Evolutionary conservation across 306 rosid species (phyloP), one percentile per base, ranked within the genome.

Genomic region (Pachyrhizus erosus): DNA sequence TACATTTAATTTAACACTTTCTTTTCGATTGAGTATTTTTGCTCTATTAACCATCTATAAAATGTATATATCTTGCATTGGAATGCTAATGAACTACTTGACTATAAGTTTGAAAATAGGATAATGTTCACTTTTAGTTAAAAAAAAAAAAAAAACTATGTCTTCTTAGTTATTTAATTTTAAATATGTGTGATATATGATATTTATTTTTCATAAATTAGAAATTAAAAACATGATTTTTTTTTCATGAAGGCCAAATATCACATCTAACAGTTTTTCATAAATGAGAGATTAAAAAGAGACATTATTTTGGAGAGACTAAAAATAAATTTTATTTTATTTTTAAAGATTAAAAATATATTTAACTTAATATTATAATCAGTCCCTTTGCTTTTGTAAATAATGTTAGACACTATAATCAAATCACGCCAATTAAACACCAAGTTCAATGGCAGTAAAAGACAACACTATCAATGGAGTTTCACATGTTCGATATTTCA

Each of bases 31-130:
- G 7, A 48, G 18, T 20, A 72, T 7, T 24, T 71, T 48, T 8
- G 42, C 52, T 73, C 21, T 2, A 52, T 31, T 27, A 73, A 49
- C 18, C 49, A n/a, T 5, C 23, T 27, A 14, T 51, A 12, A 33
- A 73, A 40, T 57, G 31, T 12, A 33, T 75, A 52, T 73, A 7
- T n/a, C n/a, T n/a, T n/a, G n/a, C n/a, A n/a, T 18, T 73, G 78
- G 33, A 33, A 34, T 75, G 70, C 51, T 33, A 75, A 23, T 23
- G 8, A 34, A 7, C 20, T 34, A 55, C 8, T 75, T 58, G 29
- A 42, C 49, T 11, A 23, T 10, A 55, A 74, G 4, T 21, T 57
- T 8, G 4, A 11, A 39, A 75, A 57, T 45, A 11, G 3, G 5
- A 12, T 45, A 13, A 3, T 13, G 2, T 45, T 2, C 2, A 0